Percentiles rank a stretch among this genome's conserved stretches.
Evolutionary conservation across 2,329 filamentous ascomycete species (phyloP).

Genomic region (Macroventuria anomochaeta): DNA sequence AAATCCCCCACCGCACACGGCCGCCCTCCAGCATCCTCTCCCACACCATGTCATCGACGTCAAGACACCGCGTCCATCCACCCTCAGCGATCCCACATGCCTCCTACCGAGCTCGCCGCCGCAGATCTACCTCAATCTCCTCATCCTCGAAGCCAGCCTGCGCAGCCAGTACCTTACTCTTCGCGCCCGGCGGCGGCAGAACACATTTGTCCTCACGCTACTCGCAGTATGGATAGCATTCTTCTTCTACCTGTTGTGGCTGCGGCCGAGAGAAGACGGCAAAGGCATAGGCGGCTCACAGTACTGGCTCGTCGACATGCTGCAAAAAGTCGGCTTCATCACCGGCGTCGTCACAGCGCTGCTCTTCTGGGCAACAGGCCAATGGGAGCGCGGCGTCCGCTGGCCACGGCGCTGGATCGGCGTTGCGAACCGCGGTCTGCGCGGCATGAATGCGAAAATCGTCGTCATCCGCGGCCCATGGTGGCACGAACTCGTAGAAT

Average conservation of each 20-base stretch:
- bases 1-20: conserved; percentile 17
- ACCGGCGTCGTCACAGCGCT: conserved; percentile 86
- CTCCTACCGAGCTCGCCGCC: conserved; percentile 87
- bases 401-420: conserved; percentile 93
- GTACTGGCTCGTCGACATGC: conserved; percentile 93
- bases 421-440: conserved; percentile 85
- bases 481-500: conserved; percentile 78
- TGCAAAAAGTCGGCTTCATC: conserved; percentile 89
- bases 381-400: conserved; percentile 93
- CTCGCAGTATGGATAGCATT: conserved; percentile 80
- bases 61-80: conserved; percentile 48
- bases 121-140: conserved; percentile 96
- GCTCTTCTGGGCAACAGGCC: conserved; percentile 91
- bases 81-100: conserved; percentile 71
- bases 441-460: conserved; percentile 95
- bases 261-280: conserved; percentile 95
- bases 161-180: conserved; percentile 92
- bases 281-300: conserved; percentile 88
- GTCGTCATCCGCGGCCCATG: conserved; percentile 84
- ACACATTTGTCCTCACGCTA: conserved; percentile 87
- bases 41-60: conserved; percentile 43
- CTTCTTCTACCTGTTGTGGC: conserved; percentile 89
- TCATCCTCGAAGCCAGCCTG: conserved; percentile 93
- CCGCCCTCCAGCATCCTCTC: conserved; percentile 18
- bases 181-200: conserved; percentile 84